Conservation (phyloP, 1,284 basidiomycete genomes). For the Leccinum angustisporum region DNA sequence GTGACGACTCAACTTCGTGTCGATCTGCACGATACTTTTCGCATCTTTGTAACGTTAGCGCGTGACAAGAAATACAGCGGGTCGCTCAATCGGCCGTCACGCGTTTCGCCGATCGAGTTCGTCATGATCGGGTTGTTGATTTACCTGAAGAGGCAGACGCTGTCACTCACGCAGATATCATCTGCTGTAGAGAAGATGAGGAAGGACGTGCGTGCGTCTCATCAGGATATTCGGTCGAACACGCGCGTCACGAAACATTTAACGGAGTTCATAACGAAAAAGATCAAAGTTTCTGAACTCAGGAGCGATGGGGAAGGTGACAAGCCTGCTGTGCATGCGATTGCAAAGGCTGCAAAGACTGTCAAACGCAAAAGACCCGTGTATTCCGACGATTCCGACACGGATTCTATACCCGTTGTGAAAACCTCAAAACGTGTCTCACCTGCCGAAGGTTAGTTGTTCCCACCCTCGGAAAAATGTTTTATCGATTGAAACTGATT, state of each 20-base stretch:
- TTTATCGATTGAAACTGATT: not conserved
- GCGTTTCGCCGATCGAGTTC: slow-evolving; percentile 50
- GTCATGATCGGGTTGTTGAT: slow-evolving; percentile 49
- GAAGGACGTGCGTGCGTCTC: slow-evolving; percentile 40
- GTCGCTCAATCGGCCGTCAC: slow-evolving; percentile 40
- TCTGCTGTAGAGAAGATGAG: slow-evolving; percentile 44
- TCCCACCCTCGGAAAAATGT: not conserved
- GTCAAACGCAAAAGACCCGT: slow-evolving; percentile 29
- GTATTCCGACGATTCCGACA: slow-evolving; percentile 30
- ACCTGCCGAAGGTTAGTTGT: slow-evolving; percentile 20
- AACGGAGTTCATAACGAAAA: slow-evolving; percentile 39
- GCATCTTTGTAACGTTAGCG: slow-evolving; percentile 42
- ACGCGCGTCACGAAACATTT: slow-evolving; percentile 41
- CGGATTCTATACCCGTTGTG: slow-evolving; percentile 15
- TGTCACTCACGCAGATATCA: slow-evolving; percentile 44
- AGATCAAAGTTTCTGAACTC: slow-evolving; percentile 34
- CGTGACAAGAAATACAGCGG: slow-evolving; percentile 37
- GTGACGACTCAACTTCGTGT: slow-evolving; percentile 34
- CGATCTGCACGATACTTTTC: slow-evolving; percentile 41
- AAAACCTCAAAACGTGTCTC: slow-evolving; percentile 16
- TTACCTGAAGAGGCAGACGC: slow-evolving; percentile 32
- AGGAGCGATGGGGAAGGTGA: slow-evolving; percentile 33
- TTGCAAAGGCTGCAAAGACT: slow-evolving; percentile 17
- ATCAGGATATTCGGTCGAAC: slow-evolving; percentile 46
- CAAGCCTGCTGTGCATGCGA: slow-evolving; percentile 21